Conservation (phyloP, 148 eudicot genomes). For the Arctostaphylos glauca region DNA sequence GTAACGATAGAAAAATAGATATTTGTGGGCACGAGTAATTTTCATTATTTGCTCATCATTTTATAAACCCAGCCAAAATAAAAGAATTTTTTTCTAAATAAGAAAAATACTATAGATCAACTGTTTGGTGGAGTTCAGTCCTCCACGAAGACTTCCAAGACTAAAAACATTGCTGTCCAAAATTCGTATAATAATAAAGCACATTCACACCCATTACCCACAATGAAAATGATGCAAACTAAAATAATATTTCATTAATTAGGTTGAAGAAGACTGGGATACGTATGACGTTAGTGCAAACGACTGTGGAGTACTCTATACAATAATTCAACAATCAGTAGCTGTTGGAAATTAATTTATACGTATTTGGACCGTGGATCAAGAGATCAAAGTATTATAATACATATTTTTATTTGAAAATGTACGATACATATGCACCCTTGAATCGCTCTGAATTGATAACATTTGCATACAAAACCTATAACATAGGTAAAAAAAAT, state of each 20-base stretch:
- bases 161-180: neutral
- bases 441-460: too few relatives aligned
- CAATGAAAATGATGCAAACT: neutral
- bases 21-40: too few relatives aligned
- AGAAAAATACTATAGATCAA: neutral
- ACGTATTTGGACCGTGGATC: neutral
- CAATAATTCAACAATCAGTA: neutral
- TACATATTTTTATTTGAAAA: too few relatives aligned
- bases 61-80: too few relatives aligned
- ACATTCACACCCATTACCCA: neutral
- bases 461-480: too few relatives aligned
- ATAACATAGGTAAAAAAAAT: too few relatives aligned
- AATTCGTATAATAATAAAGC: neutral
- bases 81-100: neutral
- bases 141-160: neutral
- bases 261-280: slow-evolving; percentile 13
- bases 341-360: neutral
- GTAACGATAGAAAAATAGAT: too few relatives aligned
- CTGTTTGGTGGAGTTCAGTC: neutral
- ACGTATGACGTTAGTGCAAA: neutral
- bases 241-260: neutral
- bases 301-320: neutral
- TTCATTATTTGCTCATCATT: too few relatives aligned
- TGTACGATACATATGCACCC: too few relatives aligned
- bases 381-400: neutral